phyloP scores from a whole-genome alignment of 805 yeast species.

The Teunomyces panamensis region DNA sequence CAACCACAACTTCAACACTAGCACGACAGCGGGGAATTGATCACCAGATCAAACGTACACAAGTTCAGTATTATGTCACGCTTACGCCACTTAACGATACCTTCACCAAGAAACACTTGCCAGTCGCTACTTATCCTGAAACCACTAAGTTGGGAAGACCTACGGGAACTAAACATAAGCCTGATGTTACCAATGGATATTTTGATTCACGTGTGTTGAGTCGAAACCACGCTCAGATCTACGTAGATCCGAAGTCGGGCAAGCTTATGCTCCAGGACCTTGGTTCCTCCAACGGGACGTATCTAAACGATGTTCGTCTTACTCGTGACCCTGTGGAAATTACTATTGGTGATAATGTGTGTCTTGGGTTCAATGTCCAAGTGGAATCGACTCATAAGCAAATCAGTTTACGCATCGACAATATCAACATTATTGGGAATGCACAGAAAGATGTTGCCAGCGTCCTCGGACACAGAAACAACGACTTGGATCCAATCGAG shows the following conservation, averaged over 20 bases:
- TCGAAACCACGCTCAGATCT: slow-evolving; percentile 90
- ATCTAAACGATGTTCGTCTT: slow-evolving; percentile 72
- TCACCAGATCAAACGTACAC: slow-evolving; percentile 21
- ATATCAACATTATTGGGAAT: slow-evolving; percentile 55
- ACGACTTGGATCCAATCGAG: slow-evolving; percentile 23
- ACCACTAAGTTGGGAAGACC: slow-evolving; percentile 89
- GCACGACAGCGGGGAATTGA: slow-evolving; percentile 10
- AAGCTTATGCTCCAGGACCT: slow-evolving; percentile 77
- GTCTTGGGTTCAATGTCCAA: slow-evolving; percentile 88
- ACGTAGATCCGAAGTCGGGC: slow-evolving; percentile 62
- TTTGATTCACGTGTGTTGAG: slow-evolving; percentile 92
- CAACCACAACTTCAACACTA: slow-evolving; percentile 11
- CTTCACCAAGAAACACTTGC: slow-evolving; percentile 73
- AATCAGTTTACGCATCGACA: slow-evolving; percentile 80
- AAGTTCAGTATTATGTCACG: slow-evolving; percentile 57
- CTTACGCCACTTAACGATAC: slow-evolving; percentile 77
- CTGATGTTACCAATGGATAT: slow-evolving; percentile 77
- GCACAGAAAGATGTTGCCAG: slow-evolving; percentile 5
- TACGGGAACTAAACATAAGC: slow-evolving; percentile 58
- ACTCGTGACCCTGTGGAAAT: slow-evolving; percentile 61
- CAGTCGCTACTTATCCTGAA: slow-evolving; percentile 79
- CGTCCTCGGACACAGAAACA: slow-evolving; percentile 1
- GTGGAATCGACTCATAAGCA: slow-evolving; percentile 70
- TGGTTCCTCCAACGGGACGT: slow-evolving; percentile 93
- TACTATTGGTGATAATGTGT: slow-evolving; percentile 80